A percentile compares a stretch with the other conserved stretches of the same genome.
Evolutionary conservation across 2,329 filamentous ascomycete genomes (phyloP).

Genomic region (Talaromyces sp.): DNA sequence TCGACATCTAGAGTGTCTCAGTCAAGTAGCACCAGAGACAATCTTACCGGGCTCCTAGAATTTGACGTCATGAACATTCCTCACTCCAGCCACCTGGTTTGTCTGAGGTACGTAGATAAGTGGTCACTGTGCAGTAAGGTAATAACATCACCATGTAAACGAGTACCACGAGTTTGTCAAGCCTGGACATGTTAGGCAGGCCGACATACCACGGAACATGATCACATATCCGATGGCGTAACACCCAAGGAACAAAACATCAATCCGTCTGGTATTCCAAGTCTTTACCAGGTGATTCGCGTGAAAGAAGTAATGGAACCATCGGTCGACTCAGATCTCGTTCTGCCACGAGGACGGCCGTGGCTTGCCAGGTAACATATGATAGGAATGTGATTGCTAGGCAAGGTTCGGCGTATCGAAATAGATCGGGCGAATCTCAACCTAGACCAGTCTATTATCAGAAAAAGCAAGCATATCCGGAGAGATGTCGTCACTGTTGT

Average conservation of each 20-base stretch:
- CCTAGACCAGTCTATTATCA: neutral
- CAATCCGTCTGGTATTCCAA: neutral
- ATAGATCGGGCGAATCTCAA: neutral
- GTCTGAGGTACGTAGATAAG: neutral
- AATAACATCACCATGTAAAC: neutral
- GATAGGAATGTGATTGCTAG: conserved; percentile 8
- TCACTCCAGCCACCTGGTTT: conserved; percentile 1
- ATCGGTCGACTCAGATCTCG: neutral
- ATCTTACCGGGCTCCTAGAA: neutral
- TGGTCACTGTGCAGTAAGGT: neutral
- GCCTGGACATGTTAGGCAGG: neutral
- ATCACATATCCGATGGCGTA: neutral
- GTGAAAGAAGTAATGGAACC: neutral
- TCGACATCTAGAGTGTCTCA: neutral
- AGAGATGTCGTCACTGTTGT: conserved; percentile 1
- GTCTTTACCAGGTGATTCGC: neutral
- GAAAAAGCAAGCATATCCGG: neutral
- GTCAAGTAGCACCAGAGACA: neutral
- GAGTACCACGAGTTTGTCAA: neutral
- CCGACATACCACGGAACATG: neutral
- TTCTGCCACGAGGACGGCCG: conserved; percentile 7
- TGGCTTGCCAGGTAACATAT: conserved; percentile 4
- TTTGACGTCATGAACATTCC: conserved; percentile 15
- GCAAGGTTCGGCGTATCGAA: neutral
- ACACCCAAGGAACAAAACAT: too few relatives aligned